Conservation (phyloP, 352 stramenopile species). For the Hyaloperonospora arabidopsidis region DNA sequence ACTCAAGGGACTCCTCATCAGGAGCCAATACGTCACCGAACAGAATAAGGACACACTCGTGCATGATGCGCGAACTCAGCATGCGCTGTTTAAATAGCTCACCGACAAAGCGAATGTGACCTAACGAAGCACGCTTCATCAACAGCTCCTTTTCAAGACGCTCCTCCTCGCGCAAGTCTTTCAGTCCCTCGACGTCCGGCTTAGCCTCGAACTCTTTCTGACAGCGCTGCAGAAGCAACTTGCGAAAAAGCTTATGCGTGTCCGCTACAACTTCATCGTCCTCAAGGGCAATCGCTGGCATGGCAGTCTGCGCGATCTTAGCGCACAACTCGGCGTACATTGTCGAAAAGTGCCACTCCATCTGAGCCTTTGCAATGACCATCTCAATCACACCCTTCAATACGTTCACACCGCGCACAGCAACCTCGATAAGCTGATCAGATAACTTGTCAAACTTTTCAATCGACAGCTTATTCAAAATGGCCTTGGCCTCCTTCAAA, state of each 20-base stretch:
- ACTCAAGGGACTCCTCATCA: conserved; percentile 94
- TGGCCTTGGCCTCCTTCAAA: conserved; percentile 84
- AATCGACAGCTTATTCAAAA: conserved; percentile 96
- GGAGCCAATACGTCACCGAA: conserved; percentile 72
- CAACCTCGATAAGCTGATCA: conserved; percentile 86
- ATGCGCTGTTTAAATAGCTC: conserved; percentile 94
- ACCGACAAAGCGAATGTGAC: conserved; percentile 94
- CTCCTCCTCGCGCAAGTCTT: conserved; percentile 45
- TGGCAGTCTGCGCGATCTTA: conserved; percentile 85
- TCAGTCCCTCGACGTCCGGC: conserved; percentile 58
- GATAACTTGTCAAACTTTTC: conserved; percentile 96
- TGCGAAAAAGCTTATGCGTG: conserved; percentile 90
- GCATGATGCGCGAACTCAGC: conserved; percentile 92
- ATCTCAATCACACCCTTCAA: conserved; percentile 87
- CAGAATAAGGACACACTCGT: conserved; percentile 81
- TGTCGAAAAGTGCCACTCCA: conserved; percentile 92
- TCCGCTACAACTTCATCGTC: conserved; percentile 53
- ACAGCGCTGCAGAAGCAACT: conserved; percentile 87
- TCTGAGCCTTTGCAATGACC: conserved; percentile 93
- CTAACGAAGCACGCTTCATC: conserved; percentile 75
- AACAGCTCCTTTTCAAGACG: conserved; percentile 71
- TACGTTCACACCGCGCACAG: conserved; percentile 73
- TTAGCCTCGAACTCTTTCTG: conserved; percentile 92
- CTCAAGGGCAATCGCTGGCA: conserved; percentile 64
- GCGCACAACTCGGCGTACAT: conserved; percentile 95